Evolutionary conservation across 176 grass and related monocot species (phyloP), one percentile per base, ranked within the genome.

Genomic region (Eragrostis curvula): DNA sequence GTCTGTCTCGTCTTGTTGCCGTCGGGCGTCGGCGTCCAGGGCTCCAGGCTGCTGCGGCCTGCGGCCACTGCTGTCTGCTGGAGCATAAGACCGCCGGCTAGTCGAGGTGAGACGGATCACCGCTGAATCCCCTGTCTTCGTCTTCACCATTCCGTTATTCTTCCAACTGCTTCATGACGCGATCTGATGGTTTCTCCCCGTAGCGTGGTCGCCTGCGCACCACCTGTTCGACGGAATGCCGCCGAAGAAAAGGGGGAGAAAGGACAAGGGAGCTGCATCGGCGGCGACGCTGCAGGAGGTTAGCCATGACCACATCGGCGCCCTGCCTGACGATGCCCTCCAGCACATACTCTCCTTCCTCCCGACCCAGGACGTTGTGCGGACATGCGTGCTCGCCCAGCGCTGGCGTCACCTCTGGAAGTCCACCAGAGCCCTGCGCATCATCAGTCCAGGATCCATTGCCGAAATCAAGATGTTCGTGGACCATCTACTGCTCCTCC

Each of bases 221-320:
- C 2, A 0, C 43, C 9, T 32, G 58, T 62, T 77, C 57, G 74
- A 77, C 56, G 41, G 9, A 63, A 76, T 76, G 73, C 39, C 55
- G 59, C 73, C 52, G 4, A 11, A 8, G 39, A 44, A 44, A 15
- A 43, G 53, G 3, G 0, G 0, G 13, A 28, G 5, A 14, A 48
- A 0, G 12, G 17, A 59, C 2, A 7, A 59, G 8, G 8, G 8
- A 25, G 56, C 7, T 0, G 56, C 56, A 1, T 2, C 32, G 32
- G n/a, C 56, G 8, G 21, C 1, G 55, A 21, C 42, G 24, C 24
- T 8, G 20, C 20, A 20, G 7, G 55, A 23, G 21, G 32, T 36
- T 36, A 3, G 18, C 21, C 21, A 1, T 24, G 55, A 58, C 55
- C 55, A 3, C 55, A n/a, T 58, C 55, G 3, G 55, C 55, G 55